These are phyloP conservation scores for Acacia melanoxylon DNA, from an alignment of 306 rosid genomes.

Conservation along the genomic window DNA sequence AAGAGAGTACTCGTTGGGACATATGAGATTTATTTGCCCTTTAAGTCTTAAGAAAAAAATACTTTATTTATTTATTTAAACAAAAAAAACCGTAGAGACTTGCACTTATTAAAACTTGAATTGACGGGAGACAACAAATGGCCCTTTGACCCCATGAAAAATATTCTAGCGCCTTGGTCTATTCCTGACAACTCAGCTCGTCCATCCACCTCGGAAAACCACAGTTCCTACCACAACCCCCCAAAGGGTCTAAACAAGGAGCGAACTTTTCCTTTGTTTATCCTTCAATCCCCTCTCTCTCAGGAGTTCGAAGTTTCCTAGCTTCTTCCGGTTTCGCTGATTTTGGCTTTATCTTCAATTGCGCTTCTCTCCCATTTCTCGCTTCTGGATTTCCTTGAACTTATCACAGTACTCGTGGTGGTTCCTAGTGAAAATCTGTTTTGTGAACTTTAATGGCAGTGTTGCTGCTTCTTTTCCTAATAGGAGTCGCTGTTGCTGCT, in stretches of 20 bases:
- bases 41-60: too few relatives aligned
- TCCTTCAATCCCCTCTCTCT: slow-evolving; percentile 18
- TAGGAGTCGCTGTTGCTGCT: slow-evolving; percentile 51
- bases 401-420: slow-evolving; percentile 20
- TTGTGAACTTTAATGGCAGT: slow-evolving; percentile 48
- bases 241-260: slow-evolving; percentile 41
- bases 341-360: neutral
- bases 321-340: neutral
- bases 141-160: neutral
- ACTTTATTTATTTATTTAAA: too few relatives aligned
- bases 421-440: neutral
- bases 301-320: neutral
- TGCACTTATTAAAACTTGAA: too few relatives aligned
- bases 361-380: neutral
- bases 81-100: too few relatives aligned
- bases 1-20: too few relatives aligned
- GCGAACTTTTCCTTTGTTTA: slow-evolving; percentile 5
- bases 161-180: neutral
- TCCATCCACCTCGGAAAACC: neutral
- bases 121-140: neutral
- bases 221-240: neutral
- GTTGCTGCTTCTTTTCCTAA: slow-evolving; percentile 45
- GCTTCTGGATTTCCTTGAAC: slow-evolving; percentile 28
- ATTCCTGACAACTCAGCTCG: neutral
- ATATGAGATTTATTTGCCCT: too few relatives aligned